Conservation (phyloP, 2,329 filamentous ascomycete genomes). For the Talaromyces sp. region DNA sequence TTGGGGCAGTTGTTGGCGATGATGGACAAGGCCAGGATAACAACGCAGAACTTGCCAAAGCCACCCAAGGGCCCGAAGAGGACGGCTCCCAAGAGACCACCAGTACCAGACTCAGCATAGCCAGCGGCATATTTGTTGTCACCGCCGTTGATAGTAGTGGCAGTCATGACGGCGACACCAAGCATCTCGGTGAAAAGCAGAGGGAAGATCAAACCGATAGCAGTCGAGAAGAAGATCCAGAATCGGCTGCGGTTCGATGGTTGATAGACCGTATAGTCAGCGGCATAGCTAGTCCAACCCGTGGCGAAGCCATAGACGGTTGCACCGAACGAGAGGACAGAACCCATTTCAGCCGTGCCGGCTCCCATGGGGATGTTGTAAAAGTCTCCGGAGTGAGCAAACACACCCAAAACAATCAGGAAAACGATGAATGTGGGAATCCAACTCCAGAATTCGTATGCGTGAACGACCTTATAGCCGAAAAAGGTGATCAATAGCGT, state of each 20-base stretch:
- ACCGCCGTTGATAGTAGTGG: constrained; percentile 51
- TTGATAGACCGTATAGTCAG: constrained; percentile 78
- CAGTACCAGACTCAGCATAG: constrained; percentile 55
- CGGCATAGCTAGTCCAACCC: constrained; percentile 69
- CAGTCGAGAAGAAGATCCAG: constrained; percentile 66
- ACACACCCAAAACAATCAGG: constrained; percentile 63
- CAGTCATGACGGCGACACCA: constrained; percentile 64
- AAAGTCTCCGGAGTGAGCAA: constrained; percentile 63
- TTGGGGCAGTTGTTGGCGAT: constrained; percentile 68
- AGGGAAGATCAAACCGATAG: constrained; percentile 63
- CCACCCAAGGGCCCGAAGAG: constrained; percentile 54
- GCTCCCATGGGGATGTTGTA: constrained; percentile 55
- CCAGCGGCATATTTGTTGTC: constrained; percentile 53
- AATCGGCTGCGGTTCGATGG: constrained; percentile 54
- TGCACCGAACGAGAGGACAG: constrained; percentile 60
- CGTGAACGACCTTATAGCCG: constrained; percentile 70
- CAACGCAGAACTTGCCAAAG: constrained; percentile 68
- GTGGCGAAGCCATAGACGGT: constrained; percentile 65
- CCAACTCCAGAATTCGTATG: constrained; percentile 71
- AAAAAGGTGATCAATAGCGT: constrained; percentile 68
- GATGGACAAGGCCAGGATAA: constrained; percentile 61
- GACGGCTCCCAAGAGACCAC: constrained; percentile 62
- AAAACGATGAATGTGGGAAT: constrained; percentile 69
- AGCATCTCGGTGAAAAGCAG: constrained; percentile 70
- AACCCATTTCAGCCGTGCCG: constrained; percentile 57